Evolutionary conservation across 1,139 yeast species (phyloP).

Genomic region (Yamadazyma dendronema): DNA sequence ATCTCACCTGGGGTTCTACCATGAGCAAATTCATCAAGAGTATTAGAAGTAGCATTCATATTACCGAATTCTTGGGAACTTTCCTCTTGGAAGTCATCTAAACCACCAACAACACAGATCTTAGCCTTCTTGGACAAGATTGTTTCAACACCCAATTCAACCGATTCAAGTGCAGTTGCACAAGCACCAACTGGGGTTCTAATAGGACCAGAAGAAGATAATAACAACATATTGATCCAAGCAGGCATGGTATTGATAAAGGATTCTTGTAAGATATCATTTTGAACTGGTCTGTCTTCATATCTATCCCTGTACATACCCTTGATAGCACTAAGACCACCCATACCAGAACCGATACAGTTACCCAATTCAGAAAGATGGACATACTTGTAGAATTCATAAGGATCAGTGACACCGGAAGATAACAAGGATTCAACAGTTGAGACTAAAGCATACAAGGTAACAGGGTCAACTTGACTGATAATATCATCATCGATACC

Average conservation of each 20-base stretch:
- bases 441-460: slow-evolving; percentile 87
- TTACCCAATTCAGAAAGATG: slow-evolving; percentile 98
- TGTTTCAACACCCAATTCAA: slow-evolving; percentile 93
- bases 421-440: slow-evolving; percentile 92
- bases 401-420: slow-evolving; percentile 96
- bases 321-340: slow-evolving; percentile 95
- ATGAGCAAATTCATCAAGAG: slow-evolving; percentile 80
- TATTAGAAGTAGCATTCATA: slow-evolving; percentile 97
- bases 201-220: slow-evolving; percentile 98
- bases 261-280: slow-evolving; percentile 94
- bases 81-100: slow-evolving; percentile 99
- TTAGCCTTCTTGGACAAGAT: slow-evolving; percentile 91
- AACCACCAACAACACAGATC: slow-evolving; percentile 96
- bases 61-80: slow-evolving; percentile 97
- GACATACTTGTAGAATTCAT: slow-evolving; percentile 95
- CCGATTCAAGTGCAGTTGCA: slow-evolving; percentile 97
- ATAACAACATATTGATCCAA: slow-evolving; percentile 96
- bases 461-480: slow-evolving; percentile 93
- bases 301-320: slow-evolving; percentile 97
- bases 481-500: slow-evolving; percentile 95
- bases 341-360: slow-evolving; percentile 99
- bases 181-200: slow-evolving; percentile 99
- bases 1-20: slow-evolving; percentile 98
- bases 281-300: slow-evolving; percentile 90
- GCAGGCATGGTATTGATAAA: slow-evolving; percentile 99